A percentile compares a stretch with the other conserved stretches of the same genome.
Conservation (phyloP, 1,284 basidiomycete genomes). For the Apiotrichum porosum region DNA sequence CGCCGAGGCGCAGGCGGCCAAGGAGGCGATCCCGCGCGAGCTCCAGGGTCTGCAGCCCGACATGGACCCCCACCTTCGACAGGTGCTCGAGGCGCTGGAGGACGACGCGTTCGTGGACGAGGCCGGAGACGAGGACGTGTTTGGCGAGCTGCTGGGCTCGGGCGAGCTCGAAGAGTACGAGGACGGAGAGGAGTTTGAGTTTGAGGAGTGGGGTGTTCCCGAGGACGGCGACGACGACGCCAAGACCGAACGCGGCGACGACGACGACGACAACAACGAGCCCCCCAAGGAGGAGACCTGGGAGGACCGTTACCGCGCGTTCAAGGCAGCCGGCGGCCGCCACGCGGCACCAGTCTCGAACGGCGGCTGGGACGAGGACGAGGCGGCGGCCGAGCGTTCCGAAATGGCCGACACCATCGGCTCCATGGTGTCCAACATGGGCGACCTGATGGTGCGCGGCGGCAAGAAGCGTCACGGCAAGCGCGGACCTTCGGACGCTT, state of each 20-base stretch:
- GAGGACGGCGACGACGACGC: constrained; percentile 37
- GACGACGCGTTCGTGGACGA: constrained; percentile 84
- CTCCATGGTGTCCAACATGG: constrained; percentile 61
- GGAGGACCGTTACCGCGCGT: constrained; percentile 71
- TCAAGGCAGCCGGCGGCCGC: constrained; percentile 54
- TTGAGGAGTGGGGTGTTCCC: constrained; percentile 58
- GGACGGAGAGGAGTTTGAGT: constrained; percentile 58
- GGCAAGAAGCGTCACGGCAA: constrained; percentile 67
- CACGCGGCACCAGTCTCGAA: constrained; percentile 35
- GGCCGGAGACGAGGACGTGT: constrained; percentile 55
- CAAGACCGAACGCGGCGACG: constrained; percentile 34
- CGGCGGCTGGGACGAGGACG: constrained; percentile 22
- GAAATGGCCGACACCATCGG: constrained; percentile 79
- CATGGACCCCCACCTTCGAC: constrained; percentile 92
- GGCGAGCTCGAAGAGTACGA: constrained; percentile 58
- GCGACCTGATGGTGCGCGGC: constrained; percentile 59
- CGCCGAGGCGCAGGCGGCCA: constrained; percentile 60
- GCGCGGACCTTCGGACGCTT: constrained; percentile 68
- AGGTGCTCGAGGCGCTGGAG: constrained; percentile 89
- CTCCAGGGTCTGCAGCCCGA: constrained; percentile 88
- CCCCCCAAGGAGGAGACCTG: constrained; percentile 52
- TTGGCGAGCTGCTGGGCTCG: constrained; percentile 38
- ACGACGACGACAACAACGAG: no score
- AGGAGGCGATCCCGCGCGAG: constrained; percentile 66
- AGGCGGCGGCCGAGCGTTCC: constrained; percentile 51